phyloP scores from a whole-genome alignment of 768 basidiomycete species.

The Leucogyrophana mollusca region DNA sequence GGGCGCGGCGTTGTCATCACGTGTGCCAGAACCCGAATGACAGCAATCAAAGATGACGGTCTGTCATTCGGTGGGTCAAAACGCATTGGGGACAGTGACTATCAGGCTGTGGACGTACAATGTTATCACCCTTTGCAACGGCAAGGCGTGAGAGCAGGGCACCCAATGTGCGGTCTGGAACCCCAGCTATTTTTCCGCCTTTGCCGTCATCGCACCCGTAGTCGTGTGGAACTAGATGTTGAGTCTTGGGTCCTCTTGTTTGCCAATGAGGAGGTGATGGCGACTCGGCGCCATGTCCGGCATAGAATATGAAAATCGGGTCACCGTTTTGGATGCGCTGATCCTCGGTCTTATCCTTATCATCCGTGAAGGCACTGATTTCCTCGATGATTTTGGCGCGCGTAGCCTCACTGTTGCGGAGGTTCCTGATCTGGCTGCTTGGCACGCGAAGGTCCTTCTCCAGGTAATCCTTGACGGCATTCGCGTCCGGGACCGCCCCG shows the following conservation, averaged over 20 bases:
- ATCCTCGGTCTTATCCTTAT: conserved; percentile 23
- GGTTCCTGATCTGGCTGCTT: conserved; percentile 30
- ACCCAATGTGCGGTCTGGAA: conserved; percentile 46
- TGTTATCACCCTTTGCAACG: conserved; percentile 43
- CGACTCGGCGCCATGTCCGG: conserved; percentile 42
- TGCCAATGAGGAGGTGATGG: conserved; percentile 29
- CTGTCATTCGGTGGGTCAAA: conserved; percentile 22
- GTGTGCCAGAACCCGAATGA: conserved; percentile 37
- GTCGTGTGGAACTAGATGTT: conserved; percentile 33
- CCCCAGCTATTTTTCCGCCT: conserved; percentile 25
- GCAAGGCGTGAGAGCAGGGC: no score
- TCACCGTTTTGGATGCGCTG: no score
- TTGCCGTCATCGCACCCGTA: conserved; percentile 16
- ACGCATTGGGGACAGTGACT: no score
- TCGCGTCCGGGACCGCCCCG: conserved; percentile 40
- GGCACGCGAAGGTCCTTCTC: conserved; percentile 37
- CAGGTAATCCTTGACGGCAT: conserved; percentile 33
- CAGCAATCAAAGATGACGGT: conserved; percentile 49
- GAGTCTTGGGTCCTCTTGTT: conserved; percentile 23
- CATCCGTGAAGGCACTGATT: conserved; percentile 17
- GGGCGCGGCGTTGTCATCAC: conserved; percentile 15
- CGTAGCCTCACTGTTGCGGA: conserved; percentile 38
- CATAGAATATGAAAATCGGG: conserved; percentile 42
- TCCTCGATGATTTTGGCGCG: conserved; percentile 32
- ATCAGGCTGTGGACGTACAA: no score